A percentile compares a stretch with the other conserved stretches of the same genome.
Evolutionary conservation across 2,329 filamentous ascomycete species (phyloP).

Genomic region (Plenodomus tracheiphilus): DNA sequence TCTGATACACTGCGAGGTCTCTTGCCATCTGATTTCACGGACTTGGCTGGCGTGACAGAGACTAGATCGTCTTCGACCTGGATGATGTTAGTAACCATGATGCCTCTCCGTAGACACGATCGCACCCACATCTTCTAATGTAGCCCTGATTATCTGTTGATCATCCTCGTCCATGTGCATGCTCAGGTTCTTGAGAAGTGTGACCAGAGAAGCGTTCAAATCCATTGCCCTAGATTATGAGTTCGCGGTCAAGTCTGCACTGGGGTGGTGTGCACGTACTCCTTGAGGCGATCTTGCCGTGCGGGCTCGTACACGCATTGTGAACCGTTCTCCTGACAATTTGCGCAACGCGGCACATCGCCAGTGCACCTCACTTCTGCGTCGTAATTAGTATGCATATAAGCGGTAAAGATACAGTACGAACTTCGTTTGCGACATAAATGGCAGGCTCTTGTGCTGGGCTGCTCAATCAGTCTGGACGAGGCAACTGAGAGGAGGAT

Average conservation of each 20-base stretch:
- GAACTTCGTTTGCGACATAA: constrained; percentile 28
- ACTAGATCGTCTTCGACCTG: constrained; percentile 26
- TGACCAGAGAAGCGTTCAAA: constrained; percentile 21
- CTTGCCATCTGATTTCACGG: constrained; percentile 15
- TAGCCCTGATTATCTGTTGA: constrained; percentile 17
- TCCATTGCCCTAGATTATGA: constrained; percentile 19
- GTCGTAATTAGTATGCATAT: constrained; percentile 1
- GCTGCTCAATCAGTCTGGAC: neutral
- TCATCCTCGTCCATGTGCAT: constrained; percentile 15
- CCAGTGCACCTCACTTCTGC: constrained; percentile 32
- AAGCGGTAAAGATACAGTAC: neutral
- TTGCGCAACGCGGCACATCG: constrained; percentile 21
- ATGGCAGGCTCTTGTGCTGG: constrained; percentile 26
- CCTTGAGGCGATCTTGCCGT: constrained; percentile 27
- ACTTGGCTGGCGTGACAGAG: constrained; percentile 1
- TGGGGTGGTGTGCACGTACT: constrained; percentile 10
- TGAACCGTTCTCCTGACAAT: constrained; percentile 15
- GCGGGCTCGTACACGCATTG: constrained; percentile 28
- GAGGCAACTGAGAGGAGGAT: neutral
- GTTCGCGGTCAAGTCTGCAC: neutral
- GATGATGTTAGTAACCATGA: neutral
- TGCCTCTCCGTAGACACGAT: neutral
- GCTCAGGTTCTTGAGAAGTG: constrained; percentile 22
- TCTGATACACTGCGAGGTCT: constrained; percentile 8
- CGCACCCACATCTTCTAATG: constrained; percentile 20